Conservation (phyloP, 768 basidiomycete genomes). For the Lyophyllum shimeji region DNA sequence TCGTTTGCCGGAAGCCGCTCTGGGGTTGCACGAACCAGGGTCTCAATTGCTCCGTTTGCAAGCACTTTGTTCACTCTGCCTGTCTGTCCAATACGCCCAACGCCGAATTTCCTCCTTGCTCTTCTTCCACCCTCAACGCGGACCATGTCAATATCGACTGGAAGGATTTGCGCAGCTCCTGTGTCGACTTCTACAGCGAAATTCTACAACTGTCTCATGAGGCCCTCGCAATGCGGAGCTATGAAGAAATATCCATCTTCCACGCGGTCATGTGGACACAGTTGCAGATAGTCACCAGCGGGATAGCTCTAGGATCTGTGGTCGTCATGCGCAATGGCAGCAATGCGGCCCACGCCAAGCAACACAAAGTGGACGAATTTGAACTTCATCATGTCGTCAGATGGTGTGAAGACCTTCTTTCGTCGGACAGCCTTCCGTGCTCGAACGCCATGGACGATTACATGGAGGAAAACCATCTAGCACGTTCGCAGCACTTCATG, state of each 20-base stretch:
- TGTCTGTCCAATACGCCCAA: conserved; percentile 37
- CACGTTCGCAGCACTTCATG: conserved; percentile 42
- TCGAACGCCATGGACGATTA: conserved; percentile 55
- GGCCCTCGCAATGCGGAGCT: conserved; percentile 46
- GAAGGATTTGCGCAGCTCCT: conserved; percentile 54
- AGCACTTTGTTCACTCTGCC: conserved; percentile 53
- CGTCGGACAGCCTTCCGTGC: conserved; percentile 36
- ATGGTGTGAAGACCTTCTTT: conserved; percentile 51
- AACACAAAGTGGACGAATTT: conserved; percentile 46
- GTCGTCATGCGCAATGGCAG: conserved; percentile 42
- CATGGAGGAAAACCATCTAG: conserved; percentile 45
- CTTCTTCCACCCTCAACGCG: conserved; percentile 35
- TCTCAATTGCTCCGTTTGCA: conserved; percentile 61
- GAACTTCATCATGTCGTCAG: conserved; percentile 56
- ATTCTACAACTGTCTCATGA: conserved; percentile 40
- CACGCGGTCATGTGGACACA: conserved; percentile 65
- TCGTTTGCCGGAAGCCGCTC: conserved; percentile 63
- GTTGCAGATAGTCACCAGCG: conserved; percentile 64
- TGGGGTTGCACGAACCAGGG: conserved; percentile 73
- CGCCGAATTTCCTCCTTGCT: conserved; percentile 39
- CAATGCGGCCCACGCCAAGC: conserved; percentile 26
- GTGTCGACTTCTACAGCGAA: conserved; percentile 49
- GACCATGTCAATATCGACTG: conserved; percentile 52
- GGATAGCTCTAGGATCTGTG: conserved; percentile 64
- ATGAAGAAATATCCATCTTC: conserved; percentile 70